Evolutionary conservation across 1,139 yeast genomes (phyloP), one percentile per base, ranked within the genome.

Genomic region (Candida frijolesensis): DNA sequence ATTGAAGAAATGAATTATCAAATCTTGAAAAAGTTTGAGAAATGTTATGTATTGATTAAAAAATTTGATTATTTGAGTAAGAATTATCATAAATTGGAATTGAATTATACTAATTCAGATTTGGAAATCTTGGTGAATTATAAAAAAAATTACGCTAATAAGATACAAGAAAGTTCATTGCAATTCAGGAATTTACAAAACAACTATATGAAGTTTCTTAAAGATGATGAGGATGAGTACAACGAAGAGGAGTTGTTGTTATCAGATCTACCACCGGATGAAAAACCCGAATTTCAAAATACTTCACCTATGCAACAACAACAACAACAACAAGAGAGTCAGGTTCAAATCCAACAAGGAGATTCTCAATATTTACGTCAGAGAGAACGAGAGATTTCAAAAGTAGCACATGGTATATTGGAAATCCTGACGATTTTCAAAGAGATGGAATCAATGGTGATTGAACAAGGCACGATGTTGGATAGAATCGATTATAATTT

Each of bases 401-500:
- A 87, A 59, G 79, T 95, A 51, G 98, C 99, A 2, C 90, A 89
- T 76, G 97, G 97, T 43, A 96, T 94, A 42, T 73, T 94, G 33
- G 99, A 94, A 66, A 88, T 94, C 1, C 88, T 95, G 42, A 90
- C 95, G 1, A 94, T 95, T 49, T 94, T 94, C 72, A 87, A 89
- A 64, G 98, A 95, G 63, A 82, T 94, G 81, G 98, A 95, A 61
- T 82, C 84, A 32, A 78, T 95, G 78, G 91, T 94, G 46, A 89
- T 94, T 52, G 98, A 95, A 63, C 99, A 94, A 68, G 99, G 99
- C 2, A 90, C 97, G 0, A 78, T 94, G 44, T 76, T 94, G 52
- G 99, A 94, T 67, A 74, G 98, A 57, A 92, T 94, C 51, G 99
- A 91, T 68, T 92, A 92, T 67, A 94, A 95, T 64, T 72, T 95